Base-by-base conservation (phyloP, 495 filamentous ascomycete species). In the Copromyces sp. region DNA sequence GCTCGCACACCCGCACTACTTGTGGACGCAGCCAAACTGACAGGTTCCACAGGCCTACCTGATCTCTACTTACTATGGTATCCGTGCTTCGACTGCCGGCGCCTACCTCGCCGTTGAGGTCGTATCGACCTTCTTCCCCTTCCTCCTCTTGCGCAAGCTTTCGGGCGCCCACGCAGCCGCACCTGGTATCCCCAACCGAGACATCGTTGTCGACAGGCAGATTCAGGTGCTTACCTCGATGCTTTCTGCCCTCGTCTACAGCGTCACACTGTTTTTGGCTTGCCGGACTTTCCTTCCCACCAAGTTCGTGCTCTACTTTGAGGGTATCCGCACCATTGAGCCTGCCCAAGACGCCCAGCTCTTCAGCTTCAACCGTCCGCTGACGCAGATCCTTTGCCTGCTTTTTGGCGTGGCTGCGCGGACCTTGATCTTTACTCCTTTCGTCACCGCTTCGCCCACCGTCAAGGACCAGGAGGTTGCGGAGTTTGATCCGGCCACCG, bases 341-440 rank as follows among this genome's bases (percentile, higher is more conserved):
- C 81, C 85, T 39, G 90, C 89, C 12, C 87, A 93, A 76, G 84
- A 85, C 17, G 87, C 88, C 16, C 86, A 85, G 2, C 83, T 90
- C 61, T 68, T 87, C 69, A 81, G 83, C 0, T 80, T 93, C 44
- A 76, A 91, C n/a, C 89, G 88, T 3, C 83, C 87, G 35, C 77
- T 80, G 1, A 77, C 74, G 11, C 74, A 72, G 68, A 59, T 75
- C 4, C 74, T 81, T 40, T 73, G 75, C 68, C 74, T 87, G 12
- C 74, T 83, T 38, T 81, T 86, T n/a, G 94, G 94, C 9, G 84
- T 87, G 73, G 91, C 92, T 2, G 89, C 90, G 35, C 85, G 87
- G 61, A 85, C 85, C 68, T 93, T 96, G 79, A 87, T 97, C 71
- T 94, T 96, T 78, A 89, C 89, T 39, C 92, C 89, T 16, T 79